Base-by-base conservation (phyloP, 192 early-diverging fungal species). In the Podila clonocystis region DNA sequence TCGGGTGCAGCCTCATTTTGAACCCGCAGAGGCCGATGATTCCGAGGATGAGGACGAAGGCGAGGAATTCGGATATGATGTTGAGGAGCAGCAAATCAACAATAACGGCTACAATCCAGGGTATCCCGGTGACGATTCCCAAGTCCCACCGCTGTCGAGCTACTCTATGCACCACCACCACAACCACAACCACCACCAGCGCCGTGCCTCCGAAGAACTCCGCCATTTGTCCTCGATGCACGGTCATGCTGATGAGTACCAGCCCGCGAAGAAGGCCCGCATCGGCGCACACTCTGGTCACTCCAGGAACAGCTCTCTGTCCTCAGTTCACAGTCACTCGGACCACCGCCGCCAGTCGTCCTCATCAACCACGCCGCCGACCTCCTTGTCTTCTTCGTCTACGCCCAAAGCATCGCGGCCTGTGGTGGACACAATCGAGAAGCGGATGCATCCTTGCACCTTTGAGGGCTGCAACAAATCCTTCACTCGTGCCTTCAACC, bases 401-500 rank as follows among this genome's bases (percentile, higher is more conserved):
- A 62, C 38, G 11, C 28, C 24, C 24, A 78, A 71, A 30, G 63
- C 58, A 7, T 22, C 68, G 3, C 63, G 68, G 20, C 57, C 62
- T 12, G 64, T 61, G 34, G 58, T 28, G 0, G 75, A 78, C 31
- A 78, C 75, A 29, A 71, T 78, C 26, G 75, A 78, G 59, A 78
- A 78, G 58, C 68, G 75, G 19, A 78, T 78, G 75, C 75, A 78
- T 22, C 75, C 75, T 67, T 78, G 75, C 50, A 78, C 75, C 3
- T 65, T 78, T 50, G 70, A 79, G 20, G 88, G 88, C 17, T 98
- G 97, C 82, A 77, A 86, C 70, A 96, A 94, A 78, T 85, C 87
- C 2, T 98, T 98, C 80, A 93, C 93, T 11, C 87, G 96, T 31
- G 87, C 88, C 33, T 98, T 95, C 75, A 98, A 97, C 85, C 84